A percentile compares a stretch with the other conserved stretches of the same genome.
Conservation (phyloP, 345 rosid species). For the Corchorus capsularis region DNA sequence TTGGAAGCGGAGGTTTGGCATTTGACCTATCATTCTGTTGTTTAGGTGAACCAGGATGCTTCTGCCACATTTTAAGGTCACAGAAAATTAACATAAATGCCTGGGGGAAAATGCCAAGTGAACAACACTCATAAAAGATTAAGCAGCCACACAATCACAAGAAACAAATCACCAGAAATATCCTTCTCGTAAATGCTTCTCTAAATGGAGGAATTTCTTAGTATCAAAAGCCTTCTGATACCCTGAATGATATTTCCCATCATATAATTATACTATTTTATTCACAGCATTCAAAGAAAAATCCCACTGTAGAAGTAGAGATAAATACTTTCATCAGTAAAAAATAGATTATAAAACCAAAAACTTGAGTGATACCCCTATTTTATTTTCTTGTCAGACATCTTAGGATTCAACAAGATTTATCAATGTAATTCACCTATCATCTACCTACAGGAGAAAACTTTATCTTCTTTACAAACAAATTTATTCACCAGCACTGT, state of each 20-base stretch:
- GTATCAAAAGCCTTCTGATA: neutral
- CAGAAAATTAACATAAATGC: slow-evolving; percentile 9
- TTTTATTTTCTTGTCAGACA: neutral
- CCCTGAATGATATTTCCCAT: slow-evolving; percentile 3
- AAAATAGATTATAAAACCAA: neutral
- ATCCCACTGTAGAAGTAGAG: too few species aligned
- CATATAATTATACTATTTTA: neutral
- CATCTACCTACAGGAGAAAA: neutral
- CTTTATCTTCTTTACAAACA: neutral
- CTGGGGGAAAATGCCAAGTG: slow-evolving; percentile 14
- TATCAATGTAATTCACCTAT: neutral
- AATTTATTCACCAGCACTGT: neutral
- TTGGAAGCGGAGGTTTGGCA: slow-evolving; percentile 81
- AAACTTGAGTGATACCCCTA: neutral
- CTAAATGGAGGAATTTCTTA: neutral
- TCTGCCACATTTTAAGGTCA: slow-evolving; percentile 48
- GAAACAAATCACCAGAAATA: neutral
- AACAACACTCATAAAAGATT: slow-evolving; percentile 20
- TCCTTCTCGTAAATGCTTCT: slow-evolving; percentile 5
- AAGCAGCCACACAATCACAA: slow-evolving; percentile 17
- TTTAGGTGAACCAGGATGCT: slow-evolving; percentile 83
- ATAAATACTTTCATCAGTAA: neutral
- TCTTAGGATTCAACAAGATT: neutral
- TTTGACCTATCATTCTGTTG: slow-evolving; percentile 69
- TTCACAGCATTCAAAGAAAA: neutral